These are phyloP conservation scores for Cyphellophora attinorum DNA, from an alignment of 2,329 filamentous ascomycete species.

Conservation along the genomic window DNA sequence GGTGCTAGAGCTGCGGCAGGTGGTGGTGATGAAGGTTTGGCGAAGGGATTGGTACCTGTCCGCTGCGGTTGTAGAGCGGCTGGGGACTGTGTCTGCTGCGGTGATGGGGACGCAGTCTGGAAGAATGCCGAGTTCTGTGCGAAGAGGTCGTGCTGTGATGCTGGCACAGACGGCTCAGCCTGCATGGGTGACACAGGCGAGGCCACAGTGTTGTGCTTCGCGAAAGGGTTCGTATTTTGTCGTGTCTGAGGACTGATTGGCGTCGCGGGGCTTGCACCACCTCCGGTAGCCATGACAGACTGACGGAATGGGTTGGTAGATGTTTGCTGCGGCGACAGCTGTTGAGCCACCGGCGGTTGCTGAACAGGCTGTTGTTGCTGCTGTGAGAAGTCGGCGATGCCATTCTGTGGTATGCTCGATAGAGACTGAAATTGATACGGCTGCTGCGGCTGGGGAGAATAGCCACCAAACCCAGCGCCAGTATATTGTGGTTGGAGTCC, in stretches of 20 bases:
- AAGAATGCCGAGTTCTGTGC: conserved; percentile 33
- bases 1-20: conserved; percentile 48
- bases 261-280: conserved; percentile 31
- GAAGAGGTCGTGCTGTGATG: background rate
- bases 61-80: conserved; percentile 43
- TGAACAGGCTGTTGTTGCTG: conserved; percentile 32
- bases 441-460: conserved; percentile 34
- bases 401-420: conserved; percentile 40
- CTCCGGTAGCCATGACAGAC: conserved; percentile 60
- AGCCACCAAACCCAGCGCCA: conserved; percentile 76
- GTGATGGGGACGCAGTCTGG: conserved; percentile 35
- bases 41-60: conserved; percentile 67
- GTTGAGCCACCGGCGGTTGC: conserved; percentile 25
- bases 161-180: conserved; percentile 5
- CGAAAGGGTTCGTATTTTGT: conserved; percentile 80
- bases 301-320: conserved; percentile 89
- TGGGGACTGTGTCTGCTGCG: conserved; percentile 26
- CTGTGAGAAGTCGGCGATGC: conserved; percentile 35
- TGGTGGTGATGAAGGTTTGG: conserved; percentile 41
- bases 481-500: conserved; percentile 52
- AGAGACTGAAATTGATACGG: conserved; percentile 28
- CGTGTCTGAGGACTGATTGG: conserved; percentile 40
- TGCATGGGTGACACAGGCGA: conserved; percentile 22
- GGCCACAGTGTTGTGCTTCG: conserved; percentile 44
- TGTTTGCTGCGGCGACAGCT: conserved; percentile 40